Base-by-base conservation (phyloP, 2,329 filamentous ascomycete species). In the Xenoacremonium recifei region DNA sequence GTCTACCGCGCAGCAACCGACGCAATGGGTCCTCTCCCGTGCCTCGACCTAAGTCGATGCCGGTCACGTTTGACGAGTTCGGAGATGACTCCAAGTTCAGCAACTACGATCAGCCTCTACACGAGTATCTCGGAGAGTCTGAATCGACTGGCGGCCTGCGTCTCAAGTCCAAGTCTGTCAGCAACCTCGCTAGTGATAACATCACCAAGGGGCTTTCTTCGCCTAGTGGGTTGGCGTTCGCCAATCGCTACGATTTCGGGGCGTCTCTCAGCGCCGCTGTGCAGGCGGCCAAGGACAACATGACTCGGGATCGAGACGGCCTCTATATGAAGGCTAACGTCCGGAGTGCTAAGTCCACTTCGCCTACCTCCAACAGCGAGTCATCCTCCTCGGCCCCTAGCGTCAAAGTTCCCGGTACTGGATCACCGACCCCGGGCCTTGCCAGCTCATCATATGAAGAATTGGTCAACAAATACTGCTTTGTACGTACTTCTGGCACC, bases 391-490 rank as follows among this genome's bases (percentile, higher is more conserved):
- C 31, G 5, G 46, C 44, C 13, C 42, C 47, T 12, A 45, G 47
- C 21, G 39, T 50, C 21, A 25, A 50, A 35, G 58, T 66, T 40
- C 60, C 66, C 47, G 69, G 69, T 43, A 63, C 80, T 67, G 60
- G 78, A 69, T 72, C 78, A 60, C 63, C 75, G 73, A 65, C 68
- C 50, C 55, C 70, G 36, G 69, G 68, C 59, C 84, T 96, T 53
- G 81, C 91, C 47, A 95, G 90, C 51, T 84, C 89, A 47, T 91
- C 92, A 46, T 97, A 99, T 66, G 89, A 95, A 70, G 93, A 99
- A 70, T 80, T 99, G 53, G 87, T 99, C 67, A 91, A 95, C 75
- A 96, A 95, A 75, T 99, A 96, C 77, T 99, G 93, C 79, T 99
- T 97, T 82, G 92, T 96, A 92, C 83, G 92, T 95, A 78, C 78